phyloP scores from a whole-genome alignment of 306 rosid species.

The Fragaria vesca region DNA sequence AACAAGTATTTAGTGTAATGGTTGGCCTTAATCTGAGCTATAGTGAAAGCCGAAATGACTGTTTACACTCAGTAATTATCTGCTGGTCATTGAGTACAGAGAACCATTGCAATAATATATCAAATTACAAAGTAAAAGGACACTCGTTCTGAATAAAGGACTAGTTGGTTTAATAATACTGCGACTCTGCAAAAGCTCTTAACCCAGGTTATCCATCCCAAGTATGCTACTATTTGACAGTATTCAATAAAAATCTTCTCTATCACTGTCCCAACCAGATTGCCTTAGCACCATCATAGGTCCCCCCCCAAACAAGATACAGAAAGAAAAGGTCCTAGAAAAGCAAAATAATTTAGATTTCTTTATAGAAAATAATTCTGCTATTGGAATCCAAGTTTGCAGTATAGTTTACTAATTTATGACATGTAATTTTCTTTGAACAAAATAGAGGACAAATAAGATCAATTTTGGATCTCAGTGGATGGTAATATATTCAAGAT shows the following conservation, averaged over 20 bases:
- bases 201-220: not conserved
- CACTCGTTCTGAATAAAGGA: not conserved
- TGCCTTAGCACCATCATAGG: not conserved
- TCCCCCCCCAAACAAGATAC: not conserved
- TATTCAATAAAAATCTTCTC: not conserved
- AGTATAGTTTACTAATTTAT: not conserved
- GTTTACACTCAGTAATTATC: not conserved
- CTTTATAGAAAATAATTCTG: not conserved
- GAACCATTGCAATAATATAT: not conserved
- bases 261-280: not conserved
- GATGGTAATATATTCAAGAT: slow-evolving; percentile 20
- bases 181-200: not conserved
- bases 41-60: not conserved
- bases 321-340: slow-evolving; percentile 9
- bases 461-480: slow-evolving; percentile 19
- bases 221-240: not conserved
- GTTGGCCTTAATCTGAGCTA: not conserved
- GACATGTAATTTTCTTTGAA: slow-evolving; percentile 5
- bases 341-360: slow-evolving; percentile 2
- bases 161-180: not conserved
- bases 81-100: not conserved
- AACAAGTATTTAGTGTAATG: not conserved
- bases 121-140: not conserved
- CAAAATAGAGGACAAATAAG: slow-evolving; percentile 1
- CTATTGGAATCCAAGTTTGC: slow-evolving; percentile 16